A percentile compares a stretch with the other conserved stretches of the same genome.
Conservation (phyloP, 176 grass and related monocot genomes). For the Zoysia japonica region DNA sequence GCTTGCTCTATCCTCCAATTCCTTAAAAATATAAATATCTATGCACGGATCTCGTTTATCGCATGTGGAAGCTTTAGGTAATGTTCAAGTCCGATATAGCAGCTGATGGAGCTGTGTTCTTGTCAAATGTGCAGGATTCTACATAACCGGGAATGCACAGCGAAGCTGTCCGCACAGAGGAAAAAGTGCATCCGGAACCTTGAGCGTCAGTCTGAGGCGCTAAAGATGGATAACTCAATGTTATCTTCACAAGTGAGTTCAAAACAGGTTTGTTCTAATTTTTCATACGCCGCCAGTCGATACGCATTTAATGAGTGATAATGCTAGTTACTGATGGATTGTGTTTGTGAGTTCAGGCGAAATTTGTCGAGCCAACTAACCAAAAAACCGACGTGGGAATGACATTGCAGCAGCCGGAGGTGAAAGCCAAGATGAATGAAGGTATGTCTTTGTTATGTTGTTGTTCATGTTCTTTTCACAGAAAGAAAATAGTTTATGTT, state of each 20-base stretch:
- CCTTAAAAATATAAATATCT: too few species aligned
- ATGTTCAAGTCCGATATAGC: not conserved
- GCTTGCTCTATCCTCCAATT: too few species aligned
- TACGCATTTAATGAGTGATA: not conserved
- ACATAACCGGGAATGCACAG: constrained; percentile 29
- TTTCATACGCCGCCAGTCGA: not conserved
- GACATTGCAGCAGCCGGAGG: not conserved
- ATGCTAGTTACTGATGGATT: not conserved
- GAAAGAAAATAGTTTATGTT: too few species aligned
- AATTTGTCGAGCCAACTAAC: not conserved
- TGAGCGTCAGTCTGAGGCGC: constrained; percentile 41
- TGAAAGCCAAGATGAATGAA: not conserved
- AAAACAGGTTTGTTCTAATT: not conserved
- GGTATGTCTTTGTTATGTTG: not conserved
- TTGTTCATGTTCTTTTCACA: too few species aligned
- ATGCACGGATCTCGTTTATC: not conserved
- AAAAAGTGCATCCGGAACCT: constrained; percentile 34
- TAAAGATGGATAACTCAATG: constrained; percentile 38
- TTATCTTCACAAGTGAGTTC: constrained; percentile 40
- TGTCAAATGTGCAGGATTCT: constrained; percentile 48
- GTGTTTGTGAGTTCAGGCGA: not conserved
- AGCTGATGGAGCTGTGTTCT: not conserved
- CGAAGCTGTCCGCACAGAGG: constrained; percentile 35
- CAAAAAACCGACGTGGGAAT: not conserved
- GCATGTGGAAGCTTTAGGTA: not conserved